These are phyloP conservation scores for Saccharum officinarum DNA, from an alignment of 176 grass and related monocot species.

Conservation along the genomic window DNA sequence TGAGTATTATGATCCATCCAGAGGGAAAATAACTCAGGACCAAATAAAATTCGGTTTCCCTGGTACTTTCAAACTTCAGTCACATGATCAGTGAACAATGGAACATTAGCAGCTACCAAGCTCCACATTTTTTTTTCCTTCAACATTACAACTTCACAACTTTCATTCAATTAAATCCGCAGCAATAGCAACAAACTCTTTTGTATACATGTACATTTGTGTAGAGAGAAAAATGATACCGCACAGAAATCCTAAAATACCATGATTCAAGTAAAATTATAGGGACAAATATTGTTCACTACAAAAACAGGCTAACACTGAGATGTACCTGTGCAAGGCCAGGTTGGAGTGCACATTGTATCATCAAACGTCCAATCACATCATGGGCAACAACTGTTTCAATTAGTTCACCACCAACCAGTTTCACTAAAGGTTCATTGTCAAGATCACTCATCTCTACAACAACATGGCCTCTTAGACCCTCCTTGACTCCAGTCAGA, in stretches of 20 bases:
- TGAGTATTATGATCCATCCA: background rate
- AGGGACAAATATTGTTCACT: background rate
- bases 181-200: background rate
- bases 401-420: constrained; percentile 91
- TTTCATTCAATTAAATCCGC: background rate
- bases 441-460: constrained; percentile 99
- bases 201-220: background rate
- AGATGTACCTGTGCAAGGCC: constrained; percentile 87
- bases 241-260: background rate
- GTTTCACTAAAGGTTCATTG: constrained; percentile 97
- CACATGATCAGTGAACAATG: background rate
- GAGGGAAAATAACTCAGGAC: background rate
- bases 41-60: background rate
- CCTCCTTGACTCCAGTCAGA: constrained; percentile 96
- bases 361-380: constrained; percentile 99
- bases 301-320: background rate
- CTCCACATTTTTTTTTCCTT: background rate
- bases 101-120: background rate
- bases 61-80: constrained; percentile 14
- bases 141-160: background rate
- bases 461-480: constrained; percentile 88
- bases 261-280: background rate
- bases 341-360: constrained; percentile 98
- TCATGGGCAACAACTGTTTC: constrained; percentile 99
- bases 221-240: background rate